phyloP scores from a whole-genome alignment of 2,329 filamentous ascomycete genomes.

The Thielaviopsis euricoi region DNA sequence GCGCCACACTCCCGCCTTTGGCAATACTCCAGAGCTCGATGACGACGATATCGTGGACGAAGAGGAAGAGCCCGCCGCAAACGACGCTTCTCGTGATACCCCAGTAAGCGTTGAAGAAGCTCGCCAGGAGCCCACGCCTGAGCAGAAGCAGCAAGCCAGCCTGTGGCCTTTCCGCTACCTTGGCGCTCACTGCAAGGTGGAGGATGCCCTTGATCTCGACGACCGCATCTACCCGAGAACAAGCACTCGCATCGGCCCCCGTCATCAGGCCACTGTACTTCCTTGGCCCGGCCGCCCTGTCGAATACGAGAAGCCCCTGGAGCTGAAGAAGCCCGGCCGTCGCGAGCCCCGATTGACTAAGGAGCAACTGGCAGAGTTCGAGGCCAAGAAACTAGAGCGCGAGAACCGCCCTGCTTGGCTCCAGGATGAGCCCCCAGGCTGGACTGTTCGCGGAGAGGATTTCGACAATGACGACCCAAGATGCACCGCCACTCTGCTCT shows the following conservation, averaged over 20 bases:
- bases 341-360: constrained; percentile 65
- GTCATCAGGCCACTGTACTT: constrained; percentile 74
- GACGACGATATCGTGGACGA: constrained; percentile 55
- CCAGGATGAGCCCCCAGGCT: constrained; percentile 78
- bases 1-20: constrained; percentile 51
- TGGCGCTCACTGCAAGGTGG: constrained; percentile 85
- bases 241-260: constrained; percentile 76
- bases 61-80: constrained; percentile 50
- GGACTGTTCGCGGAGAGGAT: constrained; percentile 72
- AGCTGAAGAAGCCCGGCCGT: constrained; percentile 69
- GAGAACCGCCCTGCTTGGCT: constrained; percentile 85
- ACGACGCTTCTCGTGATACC: constrained; percentile 23
- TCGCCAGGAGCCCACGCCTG: constrained; percentile 50
- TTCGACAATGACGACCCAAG: constrained; percentile 50
- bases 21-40: constrained; percentile 48
- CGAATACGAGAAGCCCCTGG: constrained; percentile 75
- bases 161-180: constrained; percentile 95
- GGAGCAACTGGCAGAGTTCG: constrained; percentile 61
- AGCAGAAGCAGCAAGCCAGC: constrained; percentile 82
- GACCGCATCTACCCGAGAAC: constrained; percentile 94
- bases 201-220: constrained; percentile 92
- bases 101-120: constrained; percentile 30
- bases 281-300: constrained; percentile 78
- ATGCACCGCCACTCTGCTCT: constrained; percentile 60
- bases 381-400: constrained; percentile 63